phyloP scores from a whole-genome alignment of 1,284 basidiomycete genomes.

The Irpex lacteus region DNA sequence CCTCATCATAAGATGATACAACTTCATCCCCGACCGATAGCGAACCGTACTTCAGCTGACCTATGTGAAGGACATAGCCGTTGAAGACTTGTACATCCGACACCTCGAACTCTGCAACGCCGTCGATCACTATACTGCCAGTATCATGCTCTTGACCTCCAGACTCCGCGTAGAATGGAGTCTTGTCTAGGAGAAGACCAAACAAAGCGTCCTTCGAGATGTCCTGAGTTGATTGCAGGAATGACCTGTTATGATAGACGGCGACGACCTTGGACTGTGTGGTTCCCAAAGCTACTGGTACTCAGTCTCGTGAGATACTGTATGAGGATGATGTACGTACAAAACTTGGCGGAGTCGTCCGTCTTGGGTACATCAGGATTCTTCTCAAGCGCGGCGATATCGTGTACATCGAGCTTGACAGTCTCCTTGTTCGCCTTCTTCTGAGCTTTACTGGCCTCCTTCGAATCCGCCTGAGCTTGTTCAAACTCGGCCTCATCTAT shows the following conservation, averaged over 20 bases:
- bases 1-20: slow-evolving; percentile 75
- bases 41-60: slow-evolving; percentile 77
- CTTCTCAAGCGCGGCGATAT: slow-evolving; percentile 85
- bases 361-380: slow-evolving; percentile 86
- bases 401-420: slow-evolving; percentile 95
- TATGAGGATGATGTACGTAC: slow-evolving; percentile 44
- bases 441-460: slow-evolving; percentile 86
- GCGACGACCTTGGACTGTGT: slow-evolving; percentile 78
- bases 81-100: slow-evolving; percentile 88
- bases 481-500: slow-evolving; percentile 93
- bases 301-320: neutral
- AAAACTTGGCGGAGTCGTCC: slow-evolving; percentile 89
- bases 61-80: slow-evolving; percentile 89
- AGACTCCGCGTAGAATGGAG: slow-evolving; percentile 98
- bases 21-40: slow-evolving; percentile 70
- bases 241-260: slow-evolving; percentile 83
- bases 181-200: slow-evolving; percentile 89
- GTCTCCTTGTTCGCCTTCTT: slow-evolving; percentile 70
- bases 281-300: slow-evolving; percentile 48
- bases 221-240: slow-evolving; percentile 65
- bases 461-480: slow-evolving; percentile 83
- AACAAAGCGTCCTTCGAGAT: slow-evolving; percentile 69
- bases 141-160: slow-evolving; percentile 98
- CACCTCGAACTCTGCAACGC: slow-evolving; percentile 90
- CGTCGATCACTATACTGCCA: slow-evolving; percentile 92